Conservation (phyloP, 2,329 filamentous ascomycete species). For the Laburnicola sp. region DNA sequence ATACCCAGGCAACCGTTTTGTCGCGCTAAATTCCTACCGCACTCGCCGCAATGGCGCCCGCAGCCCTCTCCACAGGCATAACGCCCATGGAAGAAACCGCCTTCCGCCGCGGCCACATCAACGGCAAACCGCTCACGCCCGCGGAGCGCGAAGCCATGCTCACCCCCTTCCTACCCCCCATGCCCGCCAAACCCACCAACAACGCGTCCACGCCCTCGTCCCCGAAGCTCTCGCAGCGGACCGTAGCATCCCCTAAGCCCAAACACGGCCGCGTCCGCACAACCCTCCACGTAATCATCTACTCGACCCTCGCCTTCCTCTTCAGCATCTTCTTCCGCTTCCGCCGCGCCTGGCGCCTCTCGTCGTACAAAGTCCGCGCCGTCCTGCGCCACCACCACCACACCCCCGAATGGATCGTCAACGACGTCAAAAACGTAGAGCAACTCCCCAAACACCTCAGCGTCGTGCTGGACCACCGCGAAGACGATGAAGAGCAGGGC, state of each 20-base stretch:
- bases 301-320: constrained; percentile 72
- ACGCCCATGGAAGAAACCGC: constrained; percentile 35
- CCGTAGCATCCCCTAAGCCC: constrained; percentile 20
- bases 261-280: constrained; percentile 63
- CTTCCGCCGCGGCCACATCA: constrained; percentile 40
- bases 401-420: constrained; percentile 87
- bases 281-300: constrained; percentile 68
- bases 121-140: constrained; percentile 47
- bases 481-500: constrained; percentile 62
- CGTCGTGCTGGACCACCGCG: constrained; percentile 76
- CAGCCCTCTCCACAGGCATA: too few species aligned
- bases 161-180: constrained; percentile 56
- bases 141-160: constrained; percentile 57
- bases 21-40: constrained; percentile 1
- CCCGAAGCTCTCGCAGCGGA: constrained; percentile 18
- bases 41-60: constrained; percentile 35
- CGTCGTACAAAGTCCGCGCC: constrained; percentile 76
- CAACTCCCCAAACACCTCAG: constrained; percentile 84
- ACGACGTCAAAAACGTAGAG: constrained; percentile 75
- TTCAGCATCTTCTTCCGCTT: constrained; percentile 88
- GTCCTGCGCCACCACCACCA: constrained; percentile 94
- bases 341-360: constrained; percentile 76
- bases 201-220: constrained; percentile 10
- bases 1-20: constrained; percentile 7
- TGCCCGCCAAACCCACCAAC: constrained; percentile 37